Evolutionary conservation across 2,329 filamentous ascomycete genomes (phyloP), one percentile per base, ranked within the genome.

Genomic region (Iodosphaeria phyllophila): DNA sequence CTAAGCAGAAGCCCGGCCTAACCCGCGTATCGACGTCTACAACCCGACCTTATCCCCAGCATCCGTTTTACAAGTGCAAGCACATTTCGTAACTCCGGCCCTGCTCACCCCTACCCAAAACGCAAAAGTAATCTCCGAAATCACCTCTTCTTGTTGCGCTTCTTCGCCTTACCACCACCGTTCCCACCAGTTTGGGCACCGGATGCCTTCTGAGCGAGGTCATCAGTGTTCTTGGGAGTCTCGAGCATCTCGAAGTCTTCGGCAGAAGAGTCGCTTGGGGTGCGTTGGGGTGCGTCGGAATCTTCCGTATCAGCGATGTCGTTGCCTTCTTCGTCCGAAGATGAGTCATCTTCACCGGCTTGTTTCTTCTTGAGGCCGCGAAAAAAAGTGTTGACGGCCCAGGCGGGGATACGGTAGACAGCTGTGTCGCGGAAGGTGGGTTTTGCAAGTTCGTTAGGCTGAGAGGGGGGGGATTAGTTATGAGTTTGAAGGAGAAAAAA

Each of bases 391-490:
- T 50, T 58, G 54, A 75, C 89, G 28, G 68, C 44, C 66, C 74
- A 91, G 27, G 73, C 44, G 1, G 89, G 89, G 5, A 92, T 54
- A 26, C 75, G 74, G 48, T 77, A 67, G 22, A 95, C 62, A 31
- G 83, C 72, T 0, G 89, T 98, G 43, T 95, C 78, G 33, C 54
- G 65, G 47, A 93, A 54, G 3, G 74, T 77, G 1, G 89, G 89
- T 35, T 62, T 57, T 22, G 64, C 60, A 31, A 98, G 73, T 47
- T 93, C 82, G 30, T 83, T 67, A 41, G 70, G 69, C 78, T 86
- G 20, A 13, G 11, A 33, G 25, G 17, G 5, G 10, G 8, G 3
- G 5, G 21, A 34, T 34, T 35, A 32, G 18, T 24, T 15, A 17
- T n/a, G 22, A 24, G 32, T 46, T 37, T 45, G 39, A 23, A 28